These are phyloP conservation scores for Pythium rishiriense DNA, from an alignment of 352 stramenopile genomes.

Conservation along the genomic window DNA sequence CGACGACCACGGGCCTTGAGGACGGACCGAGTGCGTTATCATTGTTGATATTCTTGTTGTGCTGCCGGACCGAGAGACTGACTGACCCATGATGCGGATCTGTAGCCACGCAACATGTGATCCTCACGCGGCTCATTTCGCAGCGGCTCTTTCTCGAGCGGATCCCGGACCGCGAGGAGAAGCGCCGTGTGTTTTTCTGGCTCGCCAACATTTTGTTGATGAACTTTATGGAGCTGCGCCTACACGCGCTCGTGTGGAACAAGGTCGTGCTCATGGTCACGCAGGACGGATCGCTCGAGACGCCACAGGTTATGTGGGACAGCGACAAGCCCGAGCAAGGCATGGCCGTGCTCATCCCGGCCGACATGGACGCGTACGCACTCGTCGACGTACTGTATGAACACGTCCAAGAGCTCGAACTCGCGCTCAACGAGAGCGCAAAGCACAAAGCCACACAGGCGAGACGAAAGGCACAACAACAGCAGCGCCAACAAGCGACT, in stretches of 20 bases:
- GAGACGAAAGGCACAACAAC: slow-evolving; percentile 17
- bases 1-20: slow-evolving; percentile 69
- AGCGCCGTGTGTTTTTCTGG: slow-evolving; percentile 68
- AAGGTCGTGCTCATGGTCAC: slow-evolving; percentile 75
- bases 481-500: not conserved
- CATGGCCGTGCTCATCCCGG: slow-evolving; percentile 68
- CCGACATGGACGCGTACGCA: slow-evolving; percentile 51
- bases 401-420: slow-evolving; percentile 62
- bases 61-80: not conserved
- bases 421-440: slow-evolving; percentile 41
- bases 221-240: slow-evolving; percentile 81
- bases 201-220: slow-evolving; percentile 75
- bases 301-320: slow-evolving; percentile 56
- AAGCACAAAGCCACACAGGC: slow-evolving; percentile 17
- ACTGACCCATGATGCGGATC: slow-evolving; percentile 1
- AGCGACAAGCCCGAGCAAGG: slow-evolving; percentile 48
- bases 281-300: slow-evolving; percentile 32
- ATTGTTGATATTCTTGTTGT: not conserved
- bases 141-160: slow-evolving; percentile 66
- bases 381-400: slow-evolving; percentile 68
- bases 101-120: slow-evolving; percentile 49
- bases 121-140: slow-evolving; percentile 58
- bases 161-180: slow-evolving; percentile 51
- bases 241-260: slow-evolving; percentile 85
- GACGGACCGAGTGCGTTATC: slow-evolving; percentile 38